Evolutionary conservation across 1,284 basidiomycete genomes (phyloP), one percentile per base, ranked within the genome.

Genomic region (Tilletia horrida): DNA sequence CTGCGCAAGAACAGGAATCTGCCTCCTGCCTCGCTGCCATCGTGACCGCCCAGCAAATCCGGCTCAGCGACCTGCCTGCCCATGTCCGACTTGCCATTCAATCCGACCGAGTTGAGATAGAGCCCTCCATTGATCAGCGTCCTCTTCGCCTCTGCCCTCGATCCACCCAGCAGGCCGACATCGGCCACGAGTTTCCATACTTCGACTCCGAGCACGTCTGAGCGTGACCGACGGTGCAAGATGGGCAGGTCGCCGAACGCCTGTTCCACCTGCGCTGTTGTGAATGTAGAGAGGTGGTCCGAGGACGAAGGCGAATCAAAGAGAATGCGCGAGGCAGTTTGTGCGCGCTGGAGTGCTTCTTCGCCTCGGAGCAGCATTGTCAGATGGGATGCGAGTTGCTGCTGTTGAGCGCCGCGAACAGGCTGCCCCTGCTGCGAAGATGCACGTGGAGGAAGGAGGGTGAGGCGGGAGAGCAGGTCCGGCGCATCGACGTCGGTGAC

Each of bases 391-490:
- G 55, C 55, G 11, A 59, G 55, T 21, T 55, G 7, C 1, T 29
- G 29, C 29, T 40, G 55, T 14, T 27, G 50, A 52, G 21, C 23
- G 6, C 21, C 21, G 3, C 21, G 45, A 48, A 16, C 21, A 7
- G n/a, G 50, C 25, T 27, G 9, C 50, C 6, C 13, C 21, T 55
- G 7, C 9, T 55, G 7, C 25, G 45, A 48, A 23, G 21, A 18
- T 14, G 27, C 55, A 3, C 31, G 25, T 16, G 29, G 29, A 13
- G 89, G 84, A 11, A 97, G 83, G 25, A 97, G 85, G 0, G 94
- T 97, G 69, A 99, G 90, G 63, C 93, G 83, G 68, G 87, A 88
- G 29, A 99, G 85, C 76, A 93, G 92, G 72, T 86, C 87, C 52
- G 86, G 88, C 1, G 96, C 91, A 74, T 95, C 92, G 18, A 86